Evolutionary conservation across 352 stramenopile species (phyloP), one percentile per base, ranked within the genome.

Genomic region (Pythium plurisporium): DNA sequence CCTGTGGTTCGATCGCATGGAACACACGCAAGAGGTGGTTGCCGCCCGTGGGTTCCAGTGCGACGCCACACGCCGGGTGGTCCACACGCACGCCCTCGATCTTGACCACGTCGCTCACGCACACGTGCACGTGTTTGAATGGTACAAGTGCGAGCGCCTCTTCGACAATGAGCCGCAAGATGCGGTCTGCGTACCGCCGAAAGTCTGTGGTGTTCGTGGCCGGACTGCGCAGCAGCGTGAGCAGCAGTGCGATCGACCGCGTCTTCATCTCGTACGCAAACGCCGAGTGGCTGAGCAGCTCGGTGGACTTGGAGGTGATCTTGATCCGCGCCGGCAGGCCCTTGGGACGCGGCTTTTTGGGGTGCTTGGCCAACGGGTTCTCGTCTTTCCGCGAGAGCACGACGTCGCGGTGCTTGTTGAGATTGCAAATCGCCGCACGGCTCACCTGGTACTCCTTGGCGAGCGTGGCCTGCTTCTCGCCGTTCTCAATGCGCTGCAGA

Each of bases 381-480:
- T 76, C 65, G 43, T 78, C 56, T 15, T 59, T 50, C 9, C 76
- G 71, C 5, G 73, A 60, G 15, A 80, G 44, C 1, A 85, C 69
- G 6, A 69, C 47, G 17, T 73, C 55, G 17, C 69, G 70, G 20
- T 82, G 67, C 26, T 86, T 82, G 58, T 69, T 77, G 2, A 86
- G 31, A 29, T 86, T 82, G 47, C 74, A 84, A 46, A 86, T 82
- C 2, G 76, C 73, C 20, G 74, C 69, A 7, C 76, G 74, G 15
- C 70, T 87, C 19, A 81, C 76, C 11, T 65, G 59, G 54, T 79
- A 84, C 25, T 86, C 76, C 37, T 83, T 82, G 26, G 75, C 75
- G 15, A 83, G 64, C 20, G 64, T 73, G 22, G 67, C 74, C 26
- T 83, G 71, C 43, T 76, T 81, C 43, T 83, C 71, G 5, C 73